phyloP scores from a whole-genome alignment of 305 asterid genomes.

The Solanum aculeatissimum region DNA sequence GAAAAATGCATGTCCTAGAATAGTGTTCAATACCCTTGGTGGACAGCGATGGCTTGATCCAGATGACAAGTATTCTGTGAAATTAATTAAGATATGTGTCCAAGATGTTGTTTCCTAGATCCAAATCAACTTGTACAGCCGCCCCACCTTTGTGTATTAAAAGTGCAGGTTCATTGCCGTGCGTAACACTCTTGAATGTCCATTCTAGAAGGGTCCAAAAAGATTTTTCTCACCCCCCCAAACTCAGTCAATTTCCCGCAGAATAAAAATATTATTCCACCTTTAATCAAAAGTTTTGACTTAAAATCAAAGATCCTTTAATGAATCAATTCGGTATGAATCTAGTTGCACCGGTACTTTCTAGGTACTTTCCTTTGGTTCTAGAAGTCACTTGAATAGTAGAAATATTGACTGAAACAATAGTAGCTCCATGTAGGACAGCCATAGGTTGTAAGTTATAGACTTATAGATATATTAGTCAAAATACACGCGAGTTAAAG shows the following conservation, averaged over 20 bases:
- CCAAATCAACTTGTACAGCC: not conserved
- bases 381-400: not conserved
- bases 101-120: conserved; percentile 6
- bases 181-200: not conserved
- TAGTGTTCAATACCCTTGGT: not conserved
- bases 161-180: not conserved
- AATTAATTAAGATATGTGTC: not conserved
- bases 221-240: not conserved
- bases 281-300: no score
- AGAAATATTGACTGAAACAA: no score
- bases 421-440: not conserved
- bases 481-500: no score
- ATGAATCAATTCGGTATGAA: no score
- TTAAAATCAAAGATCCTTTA: no score
- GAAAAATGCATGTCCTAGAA: not conserved
- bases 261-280: not conserved
- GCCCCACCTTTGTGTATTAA: conserved; percentile 9
- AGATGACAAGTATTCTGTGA: not conserved
- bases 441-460: no score
- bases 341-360: not conserved
- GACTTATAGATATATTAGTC: no score
- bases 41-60: not conserved
- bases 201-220: not conserved
- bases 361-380: not conserved
- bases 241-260: not conserved